Evolutionary conservation across 306 rosid genomes (phyloP).

Genomic region (Carpinus fangiana): DNA sequence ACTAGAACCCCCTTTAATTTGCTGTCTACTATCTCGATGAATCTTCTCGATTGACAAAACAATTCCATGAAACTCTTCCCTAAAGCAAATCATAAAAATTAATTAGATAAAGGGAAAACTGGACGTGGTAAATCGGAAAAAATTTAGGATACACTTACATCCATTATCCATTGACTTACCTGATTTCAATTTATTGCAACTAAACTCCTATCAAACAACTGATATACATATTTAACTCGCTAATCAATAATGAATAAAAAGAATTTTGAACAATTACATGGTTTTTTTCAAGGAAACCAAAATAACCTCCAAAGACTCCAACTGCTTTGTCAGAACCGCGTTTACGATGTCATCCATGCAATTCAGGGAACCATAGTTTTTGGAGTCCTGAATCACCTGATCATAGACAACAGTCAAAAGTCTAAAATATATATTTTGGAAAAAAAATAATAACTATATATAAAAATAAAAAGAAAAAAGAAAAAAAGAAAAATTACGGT

Average conservation of each 20-base stretch:
- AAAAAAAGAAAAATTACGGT: neutral
- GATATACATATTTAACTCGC: neutral
- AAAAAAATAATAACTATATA: neutral
- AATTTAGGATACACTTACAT: too few relatives aligned
- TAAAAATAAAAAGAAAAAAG: neutral
- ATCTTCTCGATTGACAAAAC: constrained; percentile 68
- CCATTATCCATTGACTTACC: neutral
- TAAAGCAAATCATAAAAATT: constrained; percentile 37
- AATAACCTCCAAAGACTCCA: constrained; percentile 61
- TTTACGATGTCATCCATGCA: constrained; percentile 40
- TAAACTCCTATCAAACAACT: neutral
- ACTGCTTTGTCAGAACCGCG: constrained; percentile 61
- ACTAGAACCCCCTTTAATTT: constrained; percentile 59
- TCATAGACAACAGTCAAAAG: constrained; percentile 15
- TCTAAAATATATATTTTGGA: neutral
- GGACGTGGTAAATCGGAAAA: neutral
- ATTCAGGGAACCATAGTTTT: constrained; percentile 51
- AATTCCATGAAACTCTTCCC: constrained; percentile 64
- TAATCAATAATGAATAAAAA: neutral
- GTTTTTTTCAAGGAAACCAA: constrained; percentile 56
- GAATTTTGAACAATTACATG: constrained; percentile 42
- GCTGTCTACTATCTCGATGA: constrained; percentile 63
- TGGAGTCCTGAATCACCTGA: constrained; percentile 68
- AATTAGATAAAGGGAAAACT: neutral
- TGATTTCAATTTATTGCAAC: neutral